Evolutionary conservation across 192 early-diverging fungal genomes (phyloP).

Genomic region (Lobosporangium transversale): DNA sequence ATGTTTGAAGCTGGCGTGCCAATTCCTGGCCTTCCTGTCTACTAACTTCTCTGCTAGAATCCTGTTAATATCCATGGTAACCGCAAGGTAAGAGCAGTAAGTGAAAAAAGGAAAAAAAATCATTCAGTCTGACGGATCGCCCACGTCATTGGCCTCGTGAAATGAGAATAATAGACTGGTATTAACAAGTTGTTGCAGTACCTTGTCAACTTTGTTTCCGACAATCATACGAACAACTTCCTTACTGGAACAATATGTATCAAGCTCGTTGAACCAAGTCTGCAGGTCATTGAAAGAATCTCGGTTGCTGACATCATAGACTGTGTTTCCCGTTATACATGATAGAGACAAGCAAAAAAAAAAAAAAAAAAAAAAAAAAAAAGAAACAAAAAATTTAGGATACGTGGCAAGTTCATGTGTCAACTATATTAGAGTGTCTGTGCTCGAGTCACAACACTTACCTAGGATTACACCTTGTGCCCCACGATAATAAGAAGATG

Average conservation of each 20-base stretch:
- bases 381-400: no score
- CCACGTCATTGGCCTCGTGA: conserved; percentile 16
- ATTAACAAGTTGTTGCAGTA: no score
- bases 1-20: conserved; percentile 86
- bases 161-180: no score
- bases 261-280: conserved; percentile 96
- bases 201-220: conserved; percentile 98
- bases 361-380: no score
- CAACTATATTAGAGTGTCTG: conserved; percentile 4
- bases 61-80: conserved; percentile 34
- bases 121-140: conserved; percentile 16
- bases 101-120: neutral
- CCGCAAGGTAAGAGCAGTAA: neutral
- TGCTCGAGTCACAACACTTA: conserved; percentile 42
- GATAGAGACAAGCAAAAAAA: no score
- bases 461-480: conserved; percentile 98
- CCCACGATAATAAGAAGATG: conserved; percentile 96
- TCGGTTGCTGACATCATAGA: conserved; percentile 96
- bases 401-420: no score
- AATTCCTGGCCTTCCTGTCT: conserved; percentile 92
- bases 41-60: conserved; percentile 74
- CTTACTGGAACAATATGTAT: conserved; percentile 86
- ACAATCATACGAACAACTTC: conserved; percentile 98
- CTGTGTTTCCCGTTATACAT: no score
- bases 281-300: conserved; percentile 93